Evolutionary conservation across 345 rosid genomes (phyloP), one percentile per base, ranked within the genome.

Genomic region (Citrus sp.): DNA sequence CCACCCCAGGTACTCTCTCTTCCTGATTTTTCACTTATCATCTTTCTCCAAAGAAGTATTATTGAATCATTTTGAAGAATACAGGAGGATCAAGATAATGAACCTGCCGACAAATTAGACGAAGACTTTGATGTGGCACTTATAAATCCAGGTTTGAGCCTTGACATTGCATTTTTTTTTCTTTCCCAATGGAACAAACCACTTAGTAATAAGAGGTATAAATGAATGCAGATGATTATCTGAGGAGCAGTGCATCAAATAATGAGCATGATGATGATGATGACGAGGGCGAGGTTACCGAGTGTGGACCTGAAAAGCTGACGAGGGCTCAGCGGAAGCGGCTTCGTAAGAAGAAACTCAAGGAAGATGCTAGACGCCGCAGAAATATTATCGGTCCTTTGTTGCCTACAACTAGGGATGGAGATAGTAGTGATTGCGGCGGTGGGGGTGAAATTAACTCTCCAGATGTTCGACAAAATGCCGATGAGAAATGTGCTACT

Each of bases 311-410:
- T 19, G 85, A 66, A 74, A 90, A 88, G 86, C 83, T 84, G 73
- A 87, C 85, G 30, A 81, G 98, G 80, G 89, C 98, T 49, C 93
- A 92, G 83, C 91, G 98, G 80, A 92, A 95, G 84, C 84, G 97
- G 79, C 61, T 88, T 49, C 87, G 95, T 37, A 90, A 85, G 89
- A 93, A 82, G 85, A 90, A 79, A 87, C 87, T 95, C 54, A 91
- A 86, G 76, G 93, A 88, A 66, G 94, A 91, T 59, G 77, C 82
- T 38, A 65, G 35, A 61, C 90, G 90, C 27, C 87, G 90, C n/a
- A 78, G 87, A 72, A 80, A 86, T 67, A 34, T 89, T 0, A 86
- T 90, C 24, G 98, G 97, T 30, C 97, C 98, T n/a, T 67, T 89
- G 78, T 80, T 87, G 81, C 91, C 91, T 60, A 2, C 73, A 9